phyloP scores from a whole-genome alignment of 2,329 filamentous ascomycete genomes.

The Akanthomyces uredinophilus region DNA sequence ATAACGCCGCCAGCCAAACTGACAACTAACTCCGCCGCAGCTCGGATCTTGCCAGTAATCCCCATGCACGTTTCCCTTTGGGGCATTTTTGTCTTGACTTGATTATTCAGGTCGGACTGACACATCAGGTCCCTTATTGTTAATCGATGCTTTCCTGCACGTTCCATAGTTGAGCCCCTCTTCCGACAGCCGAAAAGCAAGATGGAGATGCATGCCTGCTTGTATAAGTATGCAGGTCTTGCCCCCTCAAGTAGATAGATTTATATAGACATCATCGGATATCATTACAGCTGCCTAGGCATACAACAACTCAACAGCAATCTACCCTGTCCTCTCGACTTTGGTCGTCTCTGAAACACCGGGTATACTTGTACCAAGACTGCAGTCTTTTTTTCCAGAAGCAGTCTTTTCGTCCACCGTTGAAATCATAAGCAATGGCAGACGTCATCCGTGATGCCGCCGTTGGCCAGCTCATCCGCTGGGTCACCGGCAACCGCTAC shows the following conservation, averaged over 20 bases:
- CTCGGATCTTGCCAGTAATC: not conserved
- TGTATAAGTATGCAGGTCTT: constrained; percentile 2
- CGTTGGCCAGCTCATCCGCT: constrained; percentile 54
- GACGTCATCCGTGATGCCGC: constrained; percentile 49
- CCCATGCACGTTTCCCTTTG: not conserved
- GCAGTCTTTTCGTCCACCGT: not conserved
- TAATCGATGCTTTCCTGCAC: not conserved
- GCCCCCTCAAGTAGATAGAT: not conserved
- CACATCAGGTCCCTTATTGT: not conserved
- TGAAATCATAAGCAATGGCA: constrained; percentile 20
- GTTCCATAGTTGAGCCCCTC: not conserved
- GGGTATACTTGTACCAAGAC: not conserved
- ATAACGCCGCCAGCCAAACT: not conserved
- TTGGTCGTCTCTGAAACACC: not conserved
- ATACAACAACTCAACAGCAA: not conserved
- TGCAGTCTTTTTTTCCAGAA: not conserved
- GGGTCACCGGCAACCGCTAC: constrained; percentile 44
- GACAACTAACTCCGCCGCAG: constrained; percentile 2
- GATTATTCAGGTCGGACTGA: constrained; percentile 3
- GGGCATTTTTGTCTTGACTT: not conserved
- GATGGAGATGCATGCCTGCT: not conserved
- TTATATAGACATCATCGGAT: not conserved
- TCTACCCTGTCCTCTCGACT: too few species aligned
- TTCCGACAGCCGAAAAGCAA: not conserved
- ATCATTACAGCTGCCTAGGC: not conserved